Evolutionary conservation across 148 eudicot genomes (phyloP), one percentile per base, ranked within the genome.

Genomic region (Vaccinium darrowii): DNA sequence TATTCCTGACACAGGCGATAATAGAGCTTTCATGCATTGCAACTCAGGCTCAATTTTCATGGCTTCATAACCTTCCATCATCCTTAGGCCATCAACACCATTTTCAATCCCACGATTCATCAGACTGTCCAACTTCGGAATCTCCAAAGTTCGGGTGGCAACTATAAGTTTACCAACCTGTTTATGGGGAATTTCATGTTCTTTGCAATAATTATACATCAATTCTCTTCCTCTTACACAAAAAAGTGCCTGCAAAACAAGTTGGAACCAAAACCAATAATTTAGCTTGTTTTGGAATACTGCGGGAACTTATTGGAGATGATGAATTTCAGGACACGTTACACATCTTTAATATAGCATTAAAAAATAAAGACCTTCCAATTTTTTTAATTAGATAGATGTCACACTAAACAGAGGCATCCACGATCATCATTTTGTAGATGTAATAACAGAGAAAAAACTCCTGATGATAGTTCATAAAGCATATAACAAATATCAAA

Each of bases 111-210:
- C 99, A 65, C 89, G 90, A 85, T 81, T 77, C 92, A 92, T 86
- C 54, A 96, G 89, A 78, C 54, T 86, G 84, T 90, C 90, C 89
- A 96, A 84, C 88, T 93, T 94, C 3, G 94, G 94, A 86, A 93
- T 85, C 87, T 94, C 98, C 47, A 91, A 90, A 63, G 92, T 88
- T 53, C 94, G 76, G 74, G 98, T 94, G 23, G 99, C 97, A 78
- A 96, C 98, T 69, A 96, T 91, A 39, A 96, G 94, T 89, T 96
- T 96, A 76, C 99, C 99, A 82, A 89, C 87, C 91, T 93, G 92
- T 83, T 94, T 90, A 86, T 96, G 93, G 25, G 98, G 98, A 84
- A 96, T 89, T 57, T 87, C 90, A 84, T 85, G 91, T 87, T 93
- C 94, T 78, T 86, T 87, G 85, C 99, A 94, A 82, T 94, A 96